These are phyloP conservation scores for Lachancea thermotolerans DNA, from an alignment of 805 yeast genomes.

Conservation along the genomic window DNA sequence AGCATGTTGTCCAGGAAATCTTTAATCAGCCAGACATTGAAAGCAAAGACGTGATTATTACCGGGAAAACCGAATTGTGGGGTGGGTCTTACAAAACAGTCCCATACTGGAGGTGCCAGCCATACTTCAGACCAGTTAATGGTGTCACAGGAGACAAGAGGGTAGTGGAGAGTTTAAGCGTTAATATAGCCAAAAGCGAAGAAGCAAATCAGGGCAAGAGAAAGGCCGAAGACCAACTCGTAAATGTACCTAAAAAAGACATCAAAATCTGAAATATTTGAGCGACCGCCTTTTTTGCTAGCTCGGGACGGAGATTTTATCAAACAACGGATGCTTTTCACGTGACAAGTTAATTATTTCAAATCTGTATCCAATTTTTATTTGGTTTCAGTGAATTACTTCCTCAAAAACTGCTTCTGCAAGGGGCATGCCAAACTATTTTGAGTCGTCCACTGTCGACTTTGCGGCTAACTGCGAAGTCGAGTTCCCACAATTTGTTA, in stretches of 20 bases:
- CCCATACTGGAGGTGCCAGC: constrained; percentile 97
- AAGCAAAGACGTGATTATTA: constrained; percentile 47
- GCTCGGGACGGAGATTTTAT: neutral
- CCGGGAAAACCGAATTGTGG: constrained; percentile 56
- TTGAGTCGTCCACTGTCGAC: constrained; percentile 13
- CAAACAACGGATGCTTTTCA: neutral
- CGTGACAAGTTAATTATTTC: no score
- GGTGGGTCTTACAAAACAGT: constrained; percentile 75
- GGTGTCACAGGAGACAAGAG: constrained; percentile 56
- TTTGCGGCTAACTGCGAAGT: constrained; percentile 12
- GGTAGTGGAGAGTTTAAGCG: constrained; percentile 23
- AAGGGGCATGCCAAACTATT: neutral
- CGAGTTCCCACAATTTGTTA: constrained; percentile 14
- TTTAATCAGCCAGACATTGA: constrained; percentile 45
- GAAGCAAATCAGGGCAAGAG: constrained; percentile 1
- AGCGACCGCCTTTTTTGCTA: neutral
- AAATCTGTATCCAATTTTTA: no score
- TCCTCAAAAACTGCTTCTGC: neutral
- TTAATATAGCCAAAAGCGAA: constrained; percentile 8
- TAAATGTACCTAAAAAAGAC: neutral
- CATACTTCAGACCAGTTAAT: constrained; percentile 83
- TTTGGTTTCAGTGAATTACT: no score
- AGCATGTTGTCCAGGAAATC: constrained; percentile 53
- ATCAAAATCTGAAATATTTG: constrained; percentile 13
- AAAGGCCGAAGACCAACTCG: constrained; percentile 5